Evolutionary conservation across 2,329 filamentous ascomycete species (phyloP), one percentile per base, ranked within the genome.

Genomic region (Phaeosphaeriaceae sp.): DNA sequence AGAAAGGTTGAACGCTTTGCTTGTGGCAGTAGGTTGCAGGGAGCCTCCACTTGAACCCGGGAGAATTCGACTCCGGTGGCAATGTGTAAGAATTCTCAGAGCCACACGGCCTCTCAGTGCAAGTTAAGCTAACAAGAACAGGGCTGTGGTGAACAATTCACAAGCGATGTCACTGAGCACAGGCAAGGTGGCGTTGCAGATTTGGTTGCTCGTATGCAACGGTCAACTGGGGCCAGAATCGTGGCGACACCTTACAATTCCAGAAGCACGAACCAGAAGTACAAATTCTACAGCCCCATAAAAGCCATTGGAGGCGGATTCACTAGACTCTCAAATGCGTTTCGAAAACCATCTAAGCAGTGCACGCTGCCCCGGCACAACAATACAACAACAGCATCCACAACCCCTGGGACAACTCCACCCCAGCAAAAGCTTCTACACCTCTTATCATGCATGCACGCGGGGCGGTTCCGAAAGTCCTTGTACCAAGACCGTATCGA

Each of bases 401-500:
- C n/a, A 12, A 3, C 37, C 13, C 30, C 20, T 15, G 18, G 18
- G 34, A 35, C 26, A 18, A 33, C 42, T 9, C 21, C 50, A 4
- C 40, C 50, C 6, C 50, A 35, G 15, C 48, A 48, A 8, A 50
- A 42, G 11, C 20, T 4, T 12, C n/a, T 33, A 21, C 36, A 29
- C 36, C 23, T 45, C 7, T 29, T 60, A 26, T 26, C 52, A 3
- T 63, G 60, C 33, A 56, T 60, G 48, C 48, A 52, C 18, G n/a
- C 28, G 8, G 48, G 46, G 1, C 38, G 35, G 16, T 46, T 37
- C 18, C 36, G 50, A 3, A 56, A 49, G 23, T 23, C 21, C 2
- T 36, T 64, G 2, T 32, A 30, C 21, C 58, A 62, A 41, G 56
- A 62, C 17, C 42, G 38, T 1, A 56, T 64, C 11, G 54, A 57